Evolutionary conservation across 2,329 filamentous ascomycete genomes (phyloP), one percentile per base, ranked within the genome.

Genomic region (Arthrocladium fulminans): DNA sequence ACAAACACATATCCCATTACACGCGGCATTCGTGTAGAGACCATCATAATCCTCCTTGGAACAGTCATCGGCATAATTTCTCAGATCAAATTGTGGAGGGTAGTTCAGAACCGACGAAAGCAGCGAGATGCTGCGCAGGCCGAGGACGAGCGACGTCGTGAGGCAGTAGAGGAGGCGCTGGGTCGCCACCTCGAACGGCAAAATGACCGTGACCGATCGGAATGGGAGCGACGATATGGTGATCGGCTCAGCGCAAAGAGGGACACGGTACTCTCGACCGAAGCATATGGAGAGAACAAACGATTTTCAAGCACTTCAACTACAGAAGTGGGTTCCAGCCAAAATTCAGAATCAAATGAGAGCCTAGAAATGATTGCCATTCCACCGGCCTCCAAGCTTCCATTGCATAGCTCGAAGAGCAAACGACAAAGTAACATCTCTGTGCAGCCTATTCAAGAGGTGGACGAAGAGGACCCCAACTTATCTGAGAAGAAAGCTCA

Each of bases 1-100:
- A 84, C 84, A 1, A 73, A 74, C 41, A 88, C 85, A 0, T 97
- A 94, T 62, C 90, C 90, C 0, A 70, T 95, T 10, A 96, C 88
- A 0, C 84, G 82, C 57, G 87, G 86, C 2, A 92, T 96, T 48
- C 80, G 81, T 32, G 89, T 92, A 12, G 90, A 97, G 63, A 78
- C 88, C 24, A 88, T 87, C 0, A 77, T 79, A 1, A 84, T 85
- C 20, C 68, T 95, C 45, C 76, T 96, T 23, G 71, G 95, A 17
- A 83, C 78, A 50, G 64, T 88, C 8, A 71, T 86, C 15, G 88
- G 89, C 2, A 71, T 95, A 20, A 74, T 94, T 37, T 94, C 87
- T 0, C 90, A 97, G 63, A 72, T 92, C 57, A 86, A 83, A 59
- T 70, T 96, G 12, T 96, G 88, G 88, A 87, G 81, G 53, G 73